Evolutionary conservation across 1,139 yeast genomes (phyloP), one percentile per base, ranked within the genome.

Genomic region (Hemisphaericaspora lyxosophila): DNA sequence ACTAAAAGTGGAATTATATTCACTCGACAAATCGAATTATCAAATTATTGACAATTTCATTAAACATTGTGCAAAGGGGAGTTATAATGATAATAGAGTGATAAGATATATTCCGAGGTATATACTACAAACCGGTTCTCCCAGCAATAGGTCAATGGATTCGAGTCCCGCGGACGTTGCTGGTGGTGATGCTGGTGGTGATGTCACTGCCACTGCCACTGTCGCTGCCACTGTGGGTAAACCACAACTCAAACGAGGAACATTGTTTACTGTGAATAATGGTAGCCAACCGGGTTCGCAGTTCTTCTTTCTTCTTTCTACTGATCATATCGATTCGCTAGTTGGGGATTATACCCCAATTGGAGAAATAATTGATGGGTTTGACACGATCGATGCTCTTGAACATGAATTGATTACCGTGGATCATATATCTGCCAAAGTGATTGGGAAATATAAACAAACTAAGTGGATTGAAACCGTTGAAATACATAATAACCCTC

Each of bases 71-170:
- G 81, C 78, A 1, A 50, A 52, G 24, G 79, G 77, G 3, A 57
- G 69, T 2, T 75, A 73, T 47, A 49, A 60, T 37, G 50, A 58
- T 15, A 64, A 72, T 13, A 59, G 58, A 36, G 59, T 75, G 8
- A 64, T 73, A 42, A 53, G 79, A 35, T 66, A 62, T 40, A 63
- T 73, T 32, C 68, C 71, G 26, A 64, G 45, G 1, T 73, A 74
- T 49, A 72, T 74, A 46, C 63, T 68, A 2, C 80, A 75, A 42
- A 66, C 72, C 47, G 80, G 80, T 1, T 79, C 75, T 47, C 73
- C 77, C 0, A 62, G 75, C 2, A 73, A 73, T 23, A 64, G 71
- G 1, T 78, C 78, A 0, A 73, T 70, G 48, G 74, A 39, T 15
- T 41, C 45, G 3, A 22, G 31, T 7, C 35, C 47, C 3, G 49